phyloP scores from a whole-genome alignment of 306 rosid species.

The Crotalaria pallida region DNA sequence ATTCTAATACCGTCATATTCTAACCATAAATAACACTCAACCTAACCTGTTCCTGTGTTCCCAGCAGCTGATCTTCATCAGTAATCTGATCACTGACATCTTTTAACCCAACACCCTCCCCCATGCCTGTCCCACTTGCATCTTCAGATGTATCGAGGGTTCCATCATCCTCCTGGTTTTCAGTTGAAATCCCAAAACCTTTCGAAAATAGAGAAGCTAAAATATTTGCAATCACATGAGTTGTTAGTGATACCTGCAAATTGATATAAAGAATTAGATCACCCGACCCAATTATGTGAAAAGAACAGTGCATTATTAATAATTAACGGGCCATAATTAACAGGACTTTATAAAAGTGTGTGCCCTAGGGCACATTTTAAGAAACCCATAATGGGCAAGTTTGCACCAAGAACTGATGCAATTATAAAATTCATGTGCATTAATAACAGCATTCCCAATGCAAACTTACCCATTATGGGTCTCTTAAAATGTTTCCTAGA shows the following conservation, averaged over 20 bases:
- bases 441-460: no score
- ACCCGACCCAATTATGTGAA: no score
- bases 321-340: background rate
- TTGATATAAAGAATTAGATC: conserved; percentile 1
- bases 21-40: no score
- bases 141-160: conserved; percentile 42
- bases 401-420: no score
- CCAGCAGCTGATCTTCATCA: conserved; percentile 88
- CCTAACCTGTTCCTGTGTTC: conserved; percentile 65
- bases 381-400: no score
- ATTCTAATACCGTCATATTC: no score
- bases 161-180: conserved; percentile 51
- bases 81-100: conserved; percentile 90
- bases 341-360: background rate
- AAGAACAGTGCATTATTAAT: background rate
- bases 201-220: conserved; percentile 55
- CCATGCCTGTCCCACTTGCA: conserved; percentile 79
- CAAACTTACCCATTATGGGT: no score
- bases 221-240: conserved; percentile 59
- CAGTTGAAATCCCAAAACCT: conserved; percentile 62
- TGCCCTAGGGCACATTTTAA: no score
- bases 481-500: no score
- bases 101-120: conserved; percentile 71
- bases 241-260: conserved; percentile 67
- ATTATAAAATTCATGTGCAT: no score